These are phyloP conservation scores for Chenopodium suecicum DNA, from an alignment of 148 eudicot genomes.

Conservation along the genomic window DNA sequence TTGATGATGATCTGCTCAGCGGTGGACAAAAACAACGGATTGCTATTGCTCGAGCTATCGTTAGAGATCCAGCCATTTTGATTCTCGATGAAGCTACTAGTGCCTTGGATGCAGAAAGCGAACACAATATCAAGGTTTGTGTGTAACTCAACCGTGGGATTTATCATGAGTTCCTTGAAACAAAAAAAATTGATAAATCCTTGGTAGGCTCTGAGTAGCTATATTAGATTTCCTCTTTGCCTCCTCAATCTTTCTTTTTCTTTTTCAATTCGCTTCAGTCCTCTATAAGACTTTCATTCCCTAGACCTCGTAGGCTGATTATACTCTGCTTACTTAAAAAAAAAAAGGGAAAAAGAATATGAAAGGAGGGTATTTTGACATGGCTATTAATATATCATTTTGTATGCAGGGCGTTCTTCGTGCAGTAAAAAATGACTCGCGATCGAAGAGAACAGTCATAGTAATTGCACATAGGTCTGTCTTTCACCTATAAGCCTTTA, in stretches of 20 bases:
- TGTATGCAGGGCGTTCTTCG: conserved; percentile 78
- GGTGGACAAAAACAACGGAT: conserved; percentile 98
- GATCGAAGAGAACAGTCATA: conserved; percentile 68
- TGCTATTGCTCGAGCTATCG: conserved; percentile 94
- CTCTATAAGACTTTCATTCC: too few relatives aligned
- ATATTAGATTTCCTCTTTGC: too few relatives aligned
- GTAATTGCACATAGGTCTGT: conserved; percentile 92
- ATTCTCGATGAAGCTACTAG: conserved; percentile 98
- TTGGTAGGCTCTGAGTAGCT: neutral
- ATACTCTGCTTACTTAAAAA: neutral
- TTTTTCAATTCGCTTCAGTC: too few relatives aligned
- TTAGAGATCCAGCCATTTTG: conserved; percentile 89
- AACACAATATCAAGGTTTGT: conserved; percentile 88
- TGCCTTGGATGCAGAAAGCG: conserved; percentile 98
- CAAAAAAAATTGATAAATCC: neutral
- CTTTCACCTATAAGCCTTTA: conserved; percentile 3
- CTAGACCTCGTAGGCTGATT: too few relatives aligned
- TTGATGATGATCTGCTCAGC: conserved; percentile 97
- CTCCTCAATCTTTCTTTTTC: neutral
- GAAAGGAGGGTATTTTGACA: neutral
- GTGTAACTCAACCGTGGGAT: neutral
- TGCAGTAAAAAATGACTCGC: conserved; percentile 57
- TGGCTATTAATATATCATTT: conserved; percentile 10
- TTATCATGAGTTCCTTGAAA: neutral
- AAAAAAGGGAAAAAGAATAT: neutral